Conservation (phyloP, 2,329 filamentous ascomycete species). For the Pezicula neosporulosa region DNA sequence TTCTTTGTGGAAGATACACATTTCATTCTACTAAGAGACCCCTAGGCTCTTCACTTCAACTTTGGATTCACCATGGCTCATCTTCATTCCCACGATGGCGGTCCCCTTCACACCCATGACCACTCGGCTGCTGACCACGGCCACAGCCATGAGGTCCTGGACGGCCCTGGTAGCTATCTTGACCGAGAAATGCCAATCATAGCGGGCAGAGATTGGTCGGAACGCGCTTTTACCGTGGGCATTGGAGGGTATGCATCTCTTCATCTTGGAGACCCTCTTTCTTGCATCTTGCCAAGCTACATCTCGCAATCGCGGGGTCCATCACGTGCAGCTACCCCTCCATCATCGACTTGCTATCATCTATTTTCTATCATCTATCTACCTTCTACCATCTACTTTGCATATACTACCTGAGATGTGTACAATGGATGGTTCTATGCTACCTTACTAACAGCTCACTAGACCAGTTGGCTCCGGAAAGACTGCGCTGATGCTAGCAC, state of each 20-base stretch:
- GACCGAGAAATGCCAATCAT: constrained; percentile 91
- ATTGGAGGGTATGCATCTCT: constrained; percentile 74
- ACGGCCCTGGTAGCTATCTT: constrained; percentile 86
- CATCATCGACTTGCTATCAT: too few relatives aligned
- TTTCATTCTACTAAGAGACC: too few relatives aligned
- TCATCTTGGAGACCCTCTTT: neutral
- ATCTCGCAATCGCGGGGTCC: constrained; percentile 7
- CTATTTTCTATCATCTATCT: too few relatives aligned
- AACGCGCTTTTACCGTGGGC: constrained; percentile 92
- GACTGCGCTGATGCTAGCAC: constrained; percentile 91
- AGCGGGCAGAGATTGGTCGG: constrained; percentile 81
- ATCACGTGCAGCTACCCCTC: constrained; percentile 9
- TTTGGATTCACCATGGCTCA: too few relatives aligned
- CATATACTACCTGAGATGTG: neutral
- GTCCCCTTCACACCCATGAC: constrained; percentile 47
- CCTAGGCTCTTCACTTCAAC: too few relatives aligned
- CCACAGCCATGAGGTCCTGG: constrained; percentile 92
- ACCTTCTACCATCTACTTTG: neutral
- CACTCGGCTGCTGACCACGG: constrained; percentile 70
- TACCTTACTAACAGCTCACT: constrained; percentile 3
- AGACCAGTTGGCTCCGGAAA: constrained; percentile 97
- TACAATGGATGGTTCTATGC: too few relatives aligned
- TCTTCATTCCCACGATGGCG: constrained; percentile 54
- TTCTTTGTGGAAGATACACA: too few relatives aligned
- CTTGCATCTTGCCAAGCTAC: neutral